phyloP scores from a whole-genome alignment of 768 basidiomycete genomes.

The Termitomyces sp. region DNA sequence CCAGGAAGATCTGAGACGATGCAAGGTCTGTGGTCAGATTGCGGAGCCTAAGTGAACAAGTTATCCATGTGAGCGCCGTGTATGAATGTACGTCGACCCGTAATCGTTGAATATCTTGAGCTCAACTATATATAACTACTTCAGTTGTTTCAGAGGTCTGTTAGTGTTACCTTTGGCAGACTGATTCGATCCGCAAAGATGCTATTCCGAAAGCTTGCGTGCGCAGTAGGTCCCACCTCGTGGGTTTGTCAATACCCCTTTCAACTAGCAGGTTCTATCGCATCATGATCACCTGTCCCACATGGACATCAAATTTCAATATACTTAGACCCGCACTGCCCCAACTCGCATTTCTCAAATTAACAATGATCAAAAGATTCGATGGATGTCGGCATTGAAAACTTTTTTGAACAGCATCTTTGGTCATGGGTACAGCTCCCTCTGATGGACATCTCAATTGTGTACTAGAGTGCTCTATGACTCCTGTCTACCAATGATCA shows the following conservation, averaged over 20 bases:
- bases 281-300: neutral
- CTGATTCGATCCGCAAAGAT: neutral
- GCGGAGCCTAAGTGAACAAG: slow-evolving; percentile 30
- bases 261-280: neutral
- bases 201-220: neutral
- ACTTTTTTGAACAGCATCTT: neutral
- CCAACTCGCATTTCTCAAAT: slow-evolving; percentile 1
- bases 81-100: neutral
- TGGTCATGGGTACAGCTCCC: slow-evolving; percentile 3
- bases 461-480: neutral
- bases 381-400: neutral
- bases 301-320: slow-evolving; percentile 43
- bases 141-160: neutral
- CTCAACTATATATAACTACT: neutral
- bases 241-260: neutral
- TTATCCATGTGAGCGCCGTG: neutral
- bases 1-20: slow-evolving; percentile 56
- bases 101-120: neutral
- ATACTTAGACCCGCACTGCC: neutral
- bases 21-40: slow-evolving; percentile 48
- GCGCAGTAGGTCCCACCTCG: neutral
- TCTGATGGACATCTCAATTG: slow-evolving; percentile 4
- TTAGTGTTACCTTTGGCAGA: neutral
- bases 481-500: neutral
- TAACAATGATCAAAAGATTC: neutral